Percentiles rank a stretch among this genome's conserved stretches.
Evolutionary conservation across 305 asterid species (phyloP).

Genomic region (Fraxinus dipetala): DNA sequence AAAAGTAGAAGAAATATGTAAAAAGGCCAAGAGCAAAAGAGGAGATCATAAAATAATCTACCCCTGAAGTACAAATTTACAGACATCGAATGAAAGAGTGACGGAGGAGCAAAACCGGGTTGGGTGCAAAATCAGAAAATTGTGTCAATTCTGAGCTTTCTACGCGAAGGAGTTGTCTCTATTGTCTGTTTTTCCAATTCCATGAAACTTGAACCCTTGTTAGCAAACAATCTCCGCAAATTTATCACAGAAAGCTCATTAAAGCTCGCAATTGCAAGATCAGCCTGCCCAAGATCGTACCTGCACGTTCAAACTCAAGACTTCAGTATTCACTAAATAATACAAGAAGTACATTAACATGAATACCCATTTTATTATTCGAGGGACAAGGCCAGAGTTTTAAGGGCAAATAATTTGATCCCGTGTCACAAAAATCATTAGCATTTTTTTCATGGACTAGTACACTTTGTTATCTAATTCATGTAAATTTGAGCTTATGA

Average conservation of each 20-base stretch:
- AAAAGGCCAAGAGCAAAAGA: neutral
- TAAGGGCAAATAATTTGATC: neutral
- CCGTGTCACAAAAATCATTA: neutral
- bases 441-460: neutral
- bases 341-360: neutral
- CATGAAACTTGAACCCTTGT: constrained; percentile 81
- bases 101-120: neutral
- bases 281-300: constrained; percentile 83
- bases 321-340: neutral
- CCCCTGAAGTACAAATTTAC: constrained; percentile 36
- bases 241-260: constrained; percentile 86
- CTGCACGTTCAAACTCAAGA: constrained; percentile 35
- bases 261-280: constrained; percentile 70
- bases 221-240: constrained; percentile 78
- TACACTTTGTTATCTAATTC: neutral
- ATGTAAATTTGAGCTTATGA: neutral
- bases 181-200: constrained; percentile 72
- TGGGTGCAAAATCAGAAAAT: constrained; percentile 41
- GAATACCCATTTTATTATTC: neutral
- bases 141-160: constrained; percentile 86
- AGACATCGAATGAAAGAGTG: neutral
- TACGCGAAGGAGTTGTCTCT: constrained; percentile 62
- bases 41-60: constrained; percentile 17
- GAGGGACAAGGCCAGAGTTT: neutral
- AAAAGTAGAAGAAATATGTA: neutral